A percentile compares a stretch with the other conserved stretches of the same genome.
phyloP scores from a whole-genome alignment of 176 grass and related monocot species.

The Carex pumila region DNA sequence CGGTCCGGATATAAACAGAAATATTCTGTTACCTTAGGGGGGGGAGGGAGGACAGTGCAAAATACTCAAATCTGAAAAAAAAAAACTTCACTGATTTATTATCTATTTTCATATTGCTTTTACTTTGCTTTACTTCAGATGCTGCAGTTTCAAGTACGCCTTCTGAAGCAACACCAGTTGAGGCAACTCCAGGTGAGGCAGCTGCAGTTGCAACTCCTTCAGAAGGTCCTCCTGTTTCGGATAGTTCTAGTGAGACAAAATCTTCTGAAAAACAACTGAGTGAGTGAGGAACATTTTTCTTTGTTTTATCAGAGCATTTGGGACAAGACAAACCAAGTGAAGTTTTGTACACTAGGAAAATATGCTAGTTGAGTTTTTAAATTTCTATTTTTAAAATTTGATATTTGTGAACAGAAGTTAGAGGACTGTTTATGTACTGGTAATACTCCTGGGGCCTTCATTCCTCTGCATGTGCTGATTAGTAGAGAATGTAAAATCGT shows the following conservation, averaged over 20 bases:
- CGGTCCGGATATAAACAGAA: too few species aligned
- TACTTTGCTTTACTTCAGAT: constrained; percentile 24
- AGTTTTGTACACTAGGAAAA: constrained; percentile 14
- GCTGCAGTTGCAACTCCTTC: background rate
- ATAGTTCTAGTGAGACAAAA: constrained; percentile 15
- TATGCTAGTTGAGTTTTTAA: background rate
- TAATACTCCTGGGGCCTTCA: background rate
- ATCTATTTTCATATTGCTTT: constrained; percentile 15
- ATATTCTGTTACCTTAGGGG: too few species aligned
- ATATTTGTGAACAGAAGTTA: background rate
- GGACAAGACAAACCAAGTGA: background rate
- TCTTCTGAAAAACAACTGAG: constrained; percentile 33
- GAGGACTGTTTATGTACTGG: background rate
- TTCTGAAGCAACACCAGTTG: constrained; percentile 15
- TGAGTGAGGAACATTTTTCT: constrained; percentile 19
- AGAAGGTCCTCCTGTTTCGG: background rate
- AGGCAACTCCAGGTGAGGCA: constrained; percentile 2
- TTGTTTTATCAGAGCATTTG: background rate
- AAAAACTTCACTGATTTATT: background rate
- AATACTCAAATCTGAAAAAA: background rate
- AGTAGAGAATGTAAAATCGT: background rate
- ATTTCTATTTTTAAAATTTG: background rate
- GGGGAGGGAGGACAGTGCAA: background rate
- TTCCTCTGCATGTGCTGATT: background rate
- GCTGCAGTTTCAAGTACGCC: background rate